These are phyloP conservation scores for Nicotiana sylvestris DNA, from an alignment of 257 asterid species.

Conservation along the genomic window DNA sequence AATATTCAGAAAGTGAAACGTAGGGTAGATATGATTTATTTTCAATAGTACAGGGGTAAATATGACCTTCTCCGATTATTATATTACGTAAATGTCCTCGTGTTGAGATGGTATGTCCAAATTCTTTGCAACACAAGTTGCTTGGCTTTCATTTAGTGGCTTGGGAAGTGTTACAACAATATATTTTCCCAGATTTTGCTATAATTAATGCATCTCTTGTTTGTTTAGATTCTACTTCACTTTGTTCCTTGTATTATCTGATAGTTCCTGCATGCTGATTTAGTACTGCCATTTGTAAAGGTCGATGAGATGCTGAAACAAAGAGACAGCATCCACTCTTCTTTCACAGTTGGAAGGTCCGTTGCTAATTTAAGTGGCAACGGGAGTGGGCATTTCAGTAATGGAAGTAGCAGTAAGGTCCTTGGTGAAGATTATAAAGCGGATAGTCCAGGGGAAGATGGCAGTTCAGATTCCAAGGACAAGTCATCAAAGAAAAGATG, in stretches of 20 bases:
- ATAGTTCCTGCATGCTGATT: neutral
- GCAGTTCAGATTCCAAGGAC: conserved; percentile 88
- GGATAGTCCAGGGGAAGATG: conserved; percentile 80
- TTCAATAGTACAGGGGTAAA: too few species aligned
- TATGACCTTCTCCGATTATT: too few species aligned
- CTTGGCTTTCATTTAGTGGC: neutral
- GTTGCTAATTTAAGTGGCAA: conserved; percentile 46
- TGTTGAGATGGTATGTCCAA: neutral
- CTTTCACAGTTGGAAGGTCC: conserved; percentile 70
- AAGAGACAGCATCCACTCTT: conserved; percentile 81
- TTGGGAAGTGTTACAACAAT: neutral
- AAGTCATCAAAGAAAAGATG: conserved; percentile 78
- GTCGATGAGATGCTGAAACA: conserved; percentile 94
- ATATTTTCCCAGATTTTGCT: neutral
- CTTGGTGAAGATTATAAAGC: conserved; percentile 56
- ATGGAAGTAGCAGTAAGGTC: conserved; percentile 76
- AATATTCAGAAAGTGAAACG: too few species aligned
- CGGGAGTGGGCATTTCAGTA: conserved; percentile 71
- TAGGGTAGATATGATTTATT: too few species aligned
- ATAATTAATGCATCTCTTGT: neutral
- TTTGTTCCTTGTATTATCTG: neutral
- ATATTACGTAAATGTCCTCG: neutral
- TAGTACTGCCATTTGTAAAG: conserved; percentile 22
- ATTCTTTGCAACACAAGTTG: neutral
- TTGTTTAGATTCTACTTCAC: neutral